A percentile compares a stretch with the other conserved stretches of the same genome.
Evolutionary conservation across 495 filamentous ascomycete species (phyloP).

Genomic region (Massariosphaeria phaeospora): DNA sequence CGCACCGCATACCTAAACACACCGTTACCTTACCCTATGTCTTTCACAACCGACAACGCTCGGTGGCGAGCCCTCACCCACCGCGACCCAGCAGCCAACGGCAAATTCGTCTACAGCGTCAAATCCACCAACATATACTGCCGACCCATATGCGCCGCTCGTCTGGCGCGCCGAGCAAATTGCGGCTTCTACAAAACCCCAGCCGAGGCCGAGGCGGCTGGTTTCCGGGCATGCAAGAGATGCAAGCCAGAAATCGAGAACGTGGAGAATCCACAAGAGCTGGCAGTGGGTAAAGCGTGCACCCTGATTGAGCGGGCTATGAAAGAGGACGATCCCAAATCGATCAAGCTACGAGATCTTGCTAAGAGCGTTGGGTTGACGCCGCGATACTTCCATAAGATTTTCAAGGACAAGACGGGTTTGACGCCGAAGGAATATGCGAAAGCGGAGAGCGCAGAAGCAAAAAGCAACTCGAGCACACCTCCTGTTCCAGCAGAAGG

Average conservation of each 20-base stretch:
- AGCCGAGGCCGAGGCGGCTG: slow-evolving; percentile 51
- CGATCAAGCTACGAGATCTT: slow-evolving; percentile 48
- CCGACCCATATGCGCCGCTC: slow-evolving; percentile 55
- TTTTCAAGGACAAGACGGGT: slow-evolving; percentile 57
- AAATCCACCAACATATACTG: slow-evolving; percentile 61
- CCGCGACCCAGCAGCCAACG: slow-evolving; percentile 49
- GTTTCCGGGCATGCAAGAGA: slow-evolving; percentile 60
- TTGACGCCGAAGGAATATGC: slow-evolving; percentile 57
- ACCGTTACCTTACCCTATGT: slow-evolving; percentile 5
- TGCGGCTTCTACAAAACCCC: slow-evolving; percentile 55
- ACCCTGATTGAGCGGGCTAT: slow-evolving; percentile 24
- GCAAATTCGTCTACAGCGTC: slow-evolving; percentile 58
- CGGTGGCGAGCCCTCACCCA: slow-evolving; percentile 56
- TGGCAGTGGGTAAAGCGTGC: slow-evolving; percentile 48
- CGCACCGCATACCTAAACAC: neutral
- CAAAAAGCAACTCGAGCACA: slow-evolving; percentile 31
- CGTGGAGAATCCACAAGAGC: slow-evolving; percentile 43
- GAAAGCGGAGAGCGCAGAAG: neutral
- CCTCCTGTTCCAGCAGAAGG: slow-evolving; percentile 7
- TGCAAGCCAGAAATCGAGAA: slow-evolving; percentile 51
- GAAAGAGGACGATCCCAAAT: slow-evolving; percentile 31
- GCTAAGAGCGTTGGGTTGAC: slow-evolving; percentile 53
- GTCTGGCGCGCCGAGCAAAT: slow-evolving; percentile 58
- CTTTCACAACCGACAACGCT: slow-evolving; percentile 35
- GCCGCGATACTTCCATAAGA: slow-evolving; percentile 58